Base-by-base conservation (phyloP, 495 filamentous ascomycete species). In the Letharia columbiana region DNA sequence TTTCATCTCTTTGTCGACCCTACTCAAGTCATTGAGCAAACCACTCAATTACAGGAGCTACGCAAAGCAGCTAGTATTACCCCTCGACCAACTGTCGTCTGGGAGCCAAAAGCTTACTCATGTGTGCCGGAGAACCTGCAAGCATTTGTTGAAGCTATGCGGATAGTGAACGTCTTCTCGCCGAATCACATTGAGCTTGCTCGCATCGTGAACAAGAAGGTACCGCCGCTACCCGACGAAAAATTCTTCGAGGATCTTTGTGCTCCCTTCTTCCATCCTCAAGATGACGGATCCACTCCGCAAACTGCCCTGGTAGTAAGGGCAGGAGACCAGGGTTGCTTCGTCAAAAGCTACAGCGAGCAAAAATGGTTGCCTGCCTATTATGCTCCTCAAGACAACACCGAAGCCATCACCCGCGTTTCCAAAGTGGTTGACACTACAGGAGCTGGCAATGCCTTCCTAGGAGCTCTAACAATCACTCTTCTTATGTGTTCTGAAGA, bases 171-270 rank as follows among this genome's bases (percentile, higher is more conserved):
- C 41, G 70, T 79, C 10, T 71, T 79, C 45, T 76, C 73, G 33
- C 77, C 77, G 8, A 79, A 79, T 65, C 77, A 76, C 47, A 49
- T 76, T 31, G 77, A 79, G 54, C 61, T 79, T 23, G 68, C 64
- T 12, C 56, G 11, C 8, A 56, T 77, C 0, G 5, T 35, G 7
- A 8, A 13, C 0, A 56, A 35, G 52, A 9, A 4, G 4, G 31
- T 56, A 17, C 52, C 52, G 11, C 4, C 10, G 17, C 2, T 3
- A 18, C 52, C 13, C 31, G 8, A 56, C 15, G 52, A 56, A 35
- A 35, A 0, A 4, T 56, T 56, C 52, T 18, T 56, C 31, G 52
- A 56, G 31, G 52, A 56, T 20, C 52, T 56, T 17, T 56, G 52
- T 35, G 52, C 52, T 56, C 52, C 52, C 11, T 56, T 56, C 31